Base-by-base conservation (phyloP, 2,329 filamentous ascomycete genomes). In the Exophiala viscosa region DNA sequence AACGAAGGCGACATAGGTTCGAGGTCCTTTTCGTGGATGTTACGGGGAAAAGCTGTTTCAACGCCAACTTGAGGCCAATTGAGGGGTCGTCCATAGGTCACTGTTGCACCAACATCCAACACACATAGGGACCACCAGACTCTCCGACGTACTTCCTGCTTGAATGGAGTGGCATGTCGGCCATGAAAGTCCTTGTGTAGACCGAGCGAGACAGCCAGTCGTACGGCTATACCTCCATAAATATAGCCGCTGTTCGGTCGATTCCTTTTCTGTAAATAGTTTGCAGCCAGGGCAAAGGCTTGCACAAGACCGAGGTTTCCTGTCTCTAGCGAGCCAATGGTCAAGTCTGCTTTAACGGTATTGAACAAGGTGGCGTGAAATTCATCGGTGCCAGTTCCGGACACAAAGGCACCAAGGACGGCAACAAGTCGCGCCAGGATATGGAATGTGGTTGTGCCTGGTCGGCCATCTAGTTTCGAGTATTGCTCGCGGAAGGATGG, bases 121-220 rank as follows among this genome's bases (percentile, higher is more conserved):
- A 76, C 79, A 60, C 81, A 81, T 1, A 80, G 71, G 28, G 75
- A 79, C 78, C 78, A 81, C 78, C 78, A 81, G 23, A 73, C 54
- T 45, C 71, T 63, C 52, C 71, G 60, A 39, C 71, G 66, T 3
- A 73, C 68, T 51, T 74, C 71, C 45, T 69, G 65, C 52, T 72
- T 69, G 2, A 73, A 62, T 3, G 74, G 68, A 36, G 69, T 69
- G 38, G 74, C 74, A 33, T 75, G 69, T 72, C 73, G 75, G 8
- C 70, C 69, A 13, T 69, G 70, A 50, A 78, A 76, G 48, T 79
- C 75, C n/a, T 73, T 72, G 55, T 79, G 76, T 3, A 79, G 66
- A 0, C 76, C 76, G 3, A 79, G 61, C 0, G 75, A 74, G 45
- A 77, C 71, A 10, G 76, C 76, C 70, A 79, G 76, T 18, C 76